These are phyloP conservation scores for Citrus glauca DNA, from an alignment of 345 rosid species.

Conservation along the genomic window DNA sequence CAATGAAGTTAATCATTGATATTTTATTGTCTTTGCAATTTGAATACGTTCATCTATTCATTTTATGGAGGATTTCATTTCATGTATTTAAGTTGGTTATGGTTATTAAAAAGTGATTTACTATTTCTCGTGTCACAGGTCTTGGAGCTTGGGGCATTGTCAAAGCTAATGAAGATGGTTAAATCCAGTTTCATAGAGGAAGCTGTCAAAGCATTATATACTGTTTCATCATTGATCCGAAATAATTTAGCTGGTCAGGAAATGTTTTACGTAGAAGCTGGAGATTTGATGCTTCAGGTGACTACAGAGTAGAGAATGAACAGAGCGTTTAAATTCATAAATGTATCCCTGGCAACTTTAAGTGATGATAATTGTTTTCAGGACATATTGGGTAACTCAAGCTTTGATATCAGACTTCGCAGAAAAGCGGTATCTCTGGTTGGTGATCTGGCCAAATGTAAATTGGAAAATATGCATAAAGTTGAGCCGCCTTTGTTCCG, in stretches of 20 bases:
- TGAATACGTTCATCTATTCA: neutral
- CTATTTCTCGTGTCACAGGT: conserved; percentile 37
- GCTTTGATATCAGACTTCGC: conserved; percentile 59
- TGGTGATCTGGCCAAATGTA: conserved; percentile 66
- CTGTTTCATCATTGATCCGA: conserved; percentile 76
- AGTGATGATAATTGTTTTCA: conserved; percentile 24
- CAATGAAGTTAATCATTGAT: neutral
- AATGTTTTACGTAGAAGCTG: conserved; percentile 69
- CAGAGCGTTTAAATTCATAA: neutral
- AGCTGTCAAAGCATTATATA: conserved; percentile 84
- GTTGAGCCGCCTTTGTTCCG: conserved; percentile 48
- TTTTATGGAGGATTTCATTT: neutral
- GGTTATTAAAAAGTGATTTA: conserved; percentile 2
- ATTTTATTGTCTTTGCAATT: neutral
- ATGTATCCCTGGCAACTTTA: neutral
- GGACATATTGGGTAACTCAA: conserved; percentile 60
- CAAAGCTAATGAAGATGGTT: conserved; percentile 63
- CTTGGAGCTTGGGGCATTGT: conserved; percentile 69
- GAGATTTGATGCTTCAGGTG: conserved; percentile 88
- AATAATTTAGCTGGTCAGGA: conserved; percentile 75
- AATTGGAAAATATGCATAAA: conserved; percentile 45
- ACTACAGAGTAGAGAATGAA: neutral
- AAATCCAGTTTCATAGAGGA: conserved; percentile 64
- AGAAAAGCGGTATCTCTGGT: conserved; percentile 78
- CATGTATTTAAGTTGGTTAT: conserved; percentile 1